phyloP scores from a whole-genome alignment of 1,139 yeast species.

The Suhomyces atakaporum region DNA sequence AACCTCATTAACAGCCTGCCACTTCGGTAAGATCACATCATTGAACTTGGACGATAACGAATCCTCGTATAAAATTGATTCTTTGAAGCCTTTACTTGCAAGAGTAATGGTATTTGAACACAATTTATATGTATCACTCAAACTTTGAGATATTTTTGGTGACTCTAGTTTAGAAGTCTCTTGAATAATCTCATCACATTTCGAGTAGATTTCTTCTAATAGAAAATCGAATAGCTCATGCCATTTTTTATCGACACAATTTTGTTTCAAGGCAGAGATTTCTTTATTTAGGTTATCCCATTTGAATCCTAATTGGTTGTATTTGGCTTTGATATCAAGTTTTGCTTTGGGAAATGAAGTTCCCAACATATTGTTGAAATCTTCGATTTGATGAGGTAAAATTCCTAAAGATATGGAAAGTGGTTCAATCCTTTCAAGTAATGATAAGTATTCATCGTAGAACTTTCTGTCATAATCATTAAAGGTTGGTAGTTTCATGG shows the following conservation, averaged over 20 bases:
- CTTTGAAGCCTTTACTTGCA: conserved; percentile 35
- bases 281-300: conserved; percentile 42
- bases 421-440: conserved; percentile 47
- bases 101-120: conserved; percentile 38
- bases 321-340: conserved; percentile 7
- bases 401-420: conserved; percentile 50
- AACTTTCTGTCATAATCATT: conserved; percentile 30
- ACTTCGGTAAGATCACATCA: conserved; percentile 29
- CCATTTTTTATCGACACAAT: conserved; percentile 60
- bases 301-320: conserved; percentile 16
- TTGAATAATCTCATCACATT: conserved; percentile 29
- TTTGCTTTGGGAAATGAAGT: conserved; percentile 11
- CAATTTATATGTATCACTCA: conserved; percentile 29
- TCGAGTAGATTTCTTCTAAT: conserved; percentile 38
- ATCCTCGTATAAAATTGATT: conserved; percentile 24
- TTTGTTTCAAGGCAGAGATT: conserved; percentile 46
- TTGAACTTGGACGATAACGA: conserved; percentile 25
- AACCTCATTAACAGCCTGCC: conserved; percentile 33
- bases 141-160: conserved; percentile 13
- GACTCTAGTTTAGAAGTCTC: conserved; percentile 18
- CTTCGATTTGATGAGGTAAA: conserved; percentile 31
- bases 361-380: conserved; percentile 15
- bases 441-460: conserved; percentile 32
- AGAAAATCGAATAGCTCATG: conserved; percentile 48
- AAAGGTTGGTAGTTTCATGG: conserved; percentile 36